Evolutionary conservation across 139 green algal genomes (phyloP).

Genomic region (Nannochloris sp.): DNA sequence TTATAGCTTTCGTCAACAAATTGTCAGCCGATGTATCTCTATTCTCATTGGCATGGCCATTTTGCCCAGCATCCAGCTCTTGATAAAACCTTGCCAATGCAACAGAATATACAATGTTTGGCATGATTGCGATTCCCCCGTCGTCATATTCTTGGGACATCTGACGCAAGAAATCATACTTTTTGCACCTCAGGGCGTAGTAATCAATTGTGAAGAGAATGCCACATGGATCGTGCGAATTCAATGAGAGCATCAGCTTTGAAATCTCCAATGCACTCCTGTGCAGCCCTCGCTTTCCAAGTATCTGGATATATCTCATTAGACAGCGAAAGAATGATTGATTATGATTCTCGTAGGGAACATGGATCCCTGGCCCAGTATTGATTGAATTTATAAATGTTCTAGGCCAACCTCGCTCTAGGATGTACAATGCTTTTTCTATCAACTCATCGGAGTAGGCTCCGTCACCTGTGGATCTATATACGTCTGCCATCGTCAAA

Average conservation of each 20-base stretch:
- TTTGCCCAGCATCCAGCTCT: conserved; percentile 15
- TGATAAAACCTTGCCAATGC: conserved; percentile 48
- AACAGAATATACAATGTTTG: conserved; percentile 69
- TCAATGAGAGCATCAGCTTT: conserved; percentile 84
- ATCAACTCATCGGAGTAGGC: conserved; percentile 57
- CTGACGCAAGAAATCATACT: conserved; percentile 25
- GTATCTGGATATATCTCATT: conserved; percentile 62
- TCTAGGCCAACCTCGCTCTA: conserved; percentile 77
- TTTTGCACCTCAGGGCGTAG: conserved; percentile 64
- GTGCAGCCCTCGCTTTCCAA: conserved; percentile 68
- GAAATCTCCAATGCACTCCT: conserved; percentile 74
- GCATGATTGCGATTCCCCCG: conserved; percentile 46
- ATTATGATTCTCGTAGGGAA: conserved; percentile 62
- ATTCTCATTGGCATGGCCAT: neutral
- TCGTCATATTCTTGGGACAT: conserved; percentile 4
- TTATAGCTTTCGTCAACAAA: conserved; percentile 48
- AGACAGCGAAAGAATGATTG: conserved; percentile 73
- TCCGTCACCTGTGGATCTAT: conserved; percentile 62
- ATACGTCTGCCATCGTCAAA: conserved; percentile 81
- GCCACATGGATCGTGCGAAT: conserved; percentile 72
- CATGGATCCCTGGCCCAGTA: conserved; percentile 31
- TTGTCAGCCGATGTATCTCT: conserved; percentile 15
- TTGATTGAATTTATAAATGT: conserved; percentile 51
- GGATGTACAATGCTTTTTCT: conserved; percentile 62
- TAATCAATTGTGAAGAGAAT: conserved; percentile 77